These are phyloP conservation scores for Aspergillus quadricinctus DNA, from an alignment of 2,329 filamentous ascomycete genomes.

Conservation along the genomic window DNA sequence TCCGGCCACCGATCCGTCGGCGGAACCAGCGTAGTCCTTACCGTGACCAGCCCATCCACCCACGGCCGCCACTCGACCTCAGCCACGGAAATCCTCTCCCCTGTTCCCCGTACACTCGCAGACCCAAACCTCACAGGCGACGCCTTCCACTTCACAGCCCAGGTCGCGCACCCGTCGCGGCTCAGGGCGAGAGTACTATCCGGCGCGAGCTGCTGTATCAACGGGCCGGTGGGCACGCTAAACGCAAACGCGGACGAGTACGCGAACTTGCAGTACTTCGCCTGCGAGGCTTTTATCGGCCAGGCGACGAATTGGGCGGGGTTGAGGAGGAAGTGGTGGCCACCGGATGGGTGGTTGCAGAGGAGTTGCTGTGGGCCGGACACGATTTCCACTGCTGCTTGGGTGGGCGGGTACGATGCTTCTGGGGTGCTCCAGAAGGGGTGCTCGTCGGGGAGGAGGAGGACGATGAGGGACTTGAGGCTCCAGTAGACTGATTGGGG, in stretches of 20 bases:
- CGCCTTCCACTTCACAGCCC: constrained; percentile 6
- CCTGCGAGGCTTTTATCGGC: constrained; percentile 21
- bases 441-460: constrained; percentile 2
- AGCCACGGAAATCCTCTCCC: not conserved
- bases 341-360: constrained; percentile 5
- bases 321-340: constrained; percentile 17
- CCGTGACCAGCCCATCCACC: constrained; percentile 6
- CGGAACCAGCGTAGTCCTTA: constrained; percentile 27
- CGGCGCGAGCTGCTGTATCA: constrained; percentile 12
- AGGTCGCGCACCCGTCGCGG: constrained; percentile 1
- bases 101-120: not conserved
- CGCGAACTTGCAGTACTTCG: constrained; percentile 47
- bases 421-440: constrained; percentile 2
- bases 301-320: constrained; percentile 15
- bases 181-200: constrained; percentile 5
- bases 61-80: constrained; percentile 2
- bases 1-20: constrained; percentile 25
- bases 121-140: not conserved
- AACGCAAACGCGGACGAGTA: constrained; percentile 48
- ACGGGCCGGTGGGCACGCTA: constrained; percentile 33
- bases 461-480: constrained; percentile 6
- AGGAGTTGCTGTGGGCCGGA: constrained; percentile 8
- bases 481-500: constrained; percentile 14
- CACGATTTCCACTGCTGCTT: not conserved
- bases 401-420: not conserved